phyloP scores from a whole-genome alignment of 2,329 filamentous ascomycete genomes.

The Metarhizium guizhouense region DNA sequence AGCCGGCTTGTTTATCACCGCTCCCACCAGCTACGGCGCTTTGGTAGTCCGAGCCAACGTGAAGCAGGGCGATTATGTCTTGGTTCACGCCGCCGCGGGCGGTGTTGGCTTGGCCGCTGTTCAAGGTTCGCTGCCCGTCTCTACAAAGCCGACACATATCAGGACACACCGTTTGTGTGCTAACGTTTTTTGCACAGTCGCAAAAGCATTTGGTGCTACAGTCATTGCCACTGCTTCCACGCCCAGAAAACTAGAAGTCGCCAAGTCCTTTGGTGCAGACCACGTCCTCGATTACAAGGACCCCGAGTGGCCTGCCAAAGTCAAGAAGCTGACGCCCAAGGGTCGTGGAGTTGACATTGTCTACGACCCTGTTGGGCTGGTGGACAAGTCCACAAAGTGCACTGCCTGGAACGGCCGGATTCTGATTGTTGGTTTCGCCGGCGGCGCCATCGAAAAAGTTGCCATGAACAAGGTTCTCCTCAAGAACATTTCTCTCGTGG shows the following conservation, averaged over 20 bases:
- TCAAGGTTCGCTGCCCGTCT: slow-evolving; percentile 43
- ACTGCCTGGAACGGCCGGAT: slow-evolving; percentile 88
- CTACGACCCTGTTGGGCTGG: slow-evolving; percentile 86
- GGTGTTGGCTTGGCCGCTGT: slow-evolving; percentile 88
- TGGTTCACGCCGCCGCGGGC: slow-evolving; percentile 87
- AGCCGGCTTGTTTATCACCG: slow-evolving; percentile 84
- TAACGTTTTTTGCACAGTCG: slow-evolving; percentile 38
- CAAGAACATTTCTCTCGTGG: slow-evolving; percentile 88
- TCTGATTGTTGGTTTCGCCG: slow-evolving; percentile 79
- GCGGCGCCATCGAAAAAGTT: slow-evolving; percentile 71
- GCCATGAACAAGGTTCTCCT: slow-evolving; percentile 85
- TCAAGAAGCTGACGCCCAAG: slow-evolving; percentile 69
- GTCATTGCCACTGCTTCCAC: slow-evolving; percentile 91
- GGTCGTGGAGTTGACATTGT: slow-evolving; percentile 78
- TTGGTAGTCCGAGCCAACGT: slow-evolving; percentile 71
- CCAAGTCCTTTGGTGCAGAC: slow-evolving; percentile 74
- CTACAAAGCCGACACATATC: no score
- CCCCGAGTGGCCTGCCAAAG: slow-evolving; percentile 52
- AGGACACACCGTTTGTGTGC: background rate
- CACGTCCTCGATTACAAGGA: slow-evolving; percentile 70
- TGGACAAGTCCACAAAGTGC: slow-evolving; percentile 83
- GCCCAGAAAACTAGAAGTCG: slow-evolving; percentile 69
- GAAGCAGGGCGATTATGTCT: slow-evolving; percentile 72
- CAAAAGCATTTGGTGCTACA: slow-evolving; percentile 82
- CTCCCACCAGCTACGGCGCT: slow-evolving; percentile 79